Conservation (phyloP, 176 grass and related monocot species). For the Juncus inflexus region DNA sequence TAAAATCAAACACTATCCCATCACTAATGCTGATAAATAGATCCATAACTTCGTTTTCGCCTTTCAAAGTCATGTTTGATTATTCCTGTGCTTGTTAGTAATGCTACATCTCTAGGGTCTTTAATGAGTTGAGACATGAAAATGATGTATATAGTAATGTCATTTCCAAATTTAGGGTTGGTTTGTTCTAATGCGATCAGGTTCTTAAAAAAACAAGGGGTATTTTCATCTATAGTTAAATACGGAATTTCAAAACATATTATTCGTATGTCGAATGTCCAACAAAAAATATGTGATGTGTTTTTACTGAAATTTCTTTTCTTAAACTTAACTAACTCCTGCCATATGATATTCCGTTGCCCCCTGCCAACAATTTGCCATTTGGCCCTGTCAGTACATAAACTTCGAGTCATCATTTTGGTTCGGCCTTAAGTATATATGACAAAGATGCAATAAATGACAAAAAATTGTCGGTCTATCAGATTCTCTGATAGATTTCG, state of each 20-base stretch:
- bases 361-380: too few species aligned
- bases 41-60: too few species aligned
- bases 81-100: background rate
- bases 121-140: constrained; percentile 5
- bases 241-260: background rate
- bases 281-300: too few species aligned
- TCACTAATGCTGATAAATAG: background rate
- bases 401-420: background rate
- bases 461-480: too few species aligned
- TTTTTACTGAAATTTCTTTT: background rate
- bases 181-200: background rate
- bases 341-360: too few species aligned
- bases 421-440: constrained; percentile 7
- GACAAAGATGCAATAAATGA: constrained; percentile 10
- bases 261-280: background rate
- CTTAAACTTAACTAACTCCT: too few species aligned
- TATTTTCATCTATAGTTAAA: background rate
- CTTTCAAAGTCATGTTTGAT: background rate
- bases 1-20: constrained; percentile 6
- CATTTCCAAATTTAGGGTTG: background rate
- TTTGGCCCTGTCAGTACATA: too few species aligned
- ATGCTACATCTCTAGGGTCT: background rate
- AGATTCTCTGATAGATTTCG: too few species aligned
- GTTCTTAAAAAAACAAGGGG: background rate
- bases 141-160: background rate